phyloP scores from a whole-genome alignment of 306 rosid species.

The Lotus japonicus region DNA sequence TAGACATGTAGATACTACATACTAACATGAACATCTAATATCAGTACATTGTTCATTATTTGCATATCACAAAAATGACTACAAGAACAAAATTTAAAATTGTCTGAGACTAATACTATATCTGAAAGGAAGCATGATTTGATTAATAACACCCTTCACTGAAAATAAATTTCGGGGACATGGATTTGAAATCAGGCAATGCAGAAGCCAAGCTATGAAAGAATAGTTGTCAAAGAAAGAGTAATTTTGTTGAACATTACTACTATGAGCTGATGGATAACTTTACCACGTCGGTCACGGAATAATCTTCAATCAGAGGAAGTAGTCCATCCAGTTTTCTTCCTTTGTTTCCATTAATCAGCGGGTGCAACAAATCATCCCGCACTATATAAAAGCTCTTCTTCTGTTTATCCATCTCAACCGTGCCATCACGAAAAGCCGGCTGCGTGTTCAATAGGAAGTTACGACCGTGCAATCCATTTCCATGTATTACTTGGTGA shows the following conservation, averaged over 20 bases:
- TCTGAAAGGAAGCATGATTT: background rate
- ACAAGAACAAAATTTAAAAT: background rate
- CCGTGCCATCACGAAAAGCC: conserved; percentile 23
- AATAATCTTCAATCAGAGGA: conserved; percentile 57
- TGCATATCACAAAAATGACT: background rate
- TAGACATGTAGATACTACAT: background rate
- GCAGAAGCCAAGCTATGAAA: conserved; percentile 6
- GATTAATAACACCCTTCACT: background rate
- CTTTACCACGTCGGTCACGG: conserved; percentile 76
- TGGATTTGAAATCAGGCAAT: background rate
- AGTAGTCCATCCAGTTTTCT: conserved; percentile 74
- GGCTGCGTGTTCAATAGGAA: conserved; percentile 31
- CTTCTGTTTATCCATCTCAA: conserved; percentile 20
- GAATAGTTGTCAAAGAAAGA: background rate
- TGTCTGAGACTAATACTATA: background rate
- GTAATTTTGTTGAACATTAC: background rate
- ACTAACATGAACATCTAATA: background rate
- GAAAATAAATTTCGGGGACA: background rate
- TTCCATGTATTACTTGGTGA: conserved; percentile 39
- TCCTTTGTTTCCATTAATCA: conserved; percentile 86
- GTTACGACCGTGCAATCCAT: conserved; percentile 16
- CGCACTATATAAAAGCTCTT: conserved; percentile 52
- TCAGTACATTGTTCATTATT: background rate
- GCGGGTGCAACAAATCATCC: conserved; percentile 92
- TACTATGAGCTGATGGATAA: background rate